Percentiles rank a stretch among this genome's conserved stretches.
These are phyloP conservation scores for Xylaria sp. DNA, from an alignment of 2,329 filamentous ascomycete species.

Conservation along the genomic window DNA sequence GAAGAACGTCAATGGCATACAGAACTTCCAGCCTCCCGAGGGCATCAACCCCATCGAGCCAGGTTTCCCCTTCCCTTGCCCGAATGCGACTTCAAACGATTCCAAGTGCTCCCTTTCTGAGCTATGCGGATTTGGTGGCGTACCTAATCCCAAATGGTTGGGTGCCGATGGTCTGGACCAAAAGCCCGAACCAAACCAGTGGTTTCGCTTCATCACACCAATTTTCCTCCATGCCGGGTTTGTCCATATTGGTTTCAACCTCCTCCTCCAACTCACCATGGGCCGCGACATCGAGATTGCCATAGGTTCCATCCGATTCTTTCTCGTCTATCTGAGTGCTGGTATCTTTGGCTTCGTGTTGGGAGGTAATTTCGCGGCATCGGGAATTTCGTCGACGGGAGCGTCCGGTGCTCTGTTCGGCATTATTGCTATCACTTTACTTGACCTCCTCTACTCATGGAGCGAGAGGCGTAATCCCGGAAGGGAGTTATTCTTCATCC, in stretches of 20 bases:
- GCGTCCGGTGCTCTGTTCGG: slow-evolving; percentile 92
- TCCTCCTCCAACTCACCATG: slow-evolving; percentile 87
- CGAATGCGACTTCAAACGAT: slow-evolving; percentile 71
- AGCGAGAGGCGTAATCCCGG: slow-evolving; percentile 74
- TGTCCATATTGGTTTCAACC: slow-evolving; percentile 94
- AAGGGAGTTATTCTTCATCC: slow-evolving; percentile 85
- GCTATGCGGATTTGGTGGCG: slow-evolving; percentile 82
- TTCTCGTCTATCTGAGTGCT: slow-evolving; percentile 85
- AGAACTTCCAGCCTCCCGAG: slow-evolving; percentile 48
- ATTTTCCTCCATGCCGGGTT: slow-evolving; percentile 96
- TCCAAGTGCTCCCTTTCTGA: slow-evolving; percentile 75
- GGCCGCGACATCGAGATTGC: slow-evolving; percentile 90
- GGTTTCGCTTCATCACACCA: slow-evolving; percentile 94
- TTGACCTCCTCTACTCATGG: slow-evolving; percentile 96
- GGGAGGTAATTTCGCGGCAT: slow-evolving; percentile 89
- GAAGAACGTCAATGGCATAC: slow-evolving; percentile 76
- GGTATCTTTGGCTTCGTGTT: slow-evolving; percentile 97
- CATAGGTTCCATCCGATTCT: slow-evolving; percentile 87
- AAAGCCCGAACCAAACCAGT: slow-evolving; percentile 79
- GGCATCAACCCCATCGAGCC: slow-evolving; percentile 33
- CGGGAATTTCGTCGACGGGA: slow-evolving; percentile 81
- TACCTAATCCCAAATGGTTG: slow-evolving; percentile 70
- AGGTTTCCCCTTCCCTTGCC: slow-evolving; percentile 74
- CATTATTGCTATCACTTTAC: slow-evolving; percentile 82
- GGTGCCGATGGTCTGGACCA: slow-evolving; percentile 49